Evolutionary conservation across 2,329 filamentous ascomycete species (phyloP), one percentile per base, ranked within the genome.

Genomic region (Neopestalotiopsis sp.): DNA sequence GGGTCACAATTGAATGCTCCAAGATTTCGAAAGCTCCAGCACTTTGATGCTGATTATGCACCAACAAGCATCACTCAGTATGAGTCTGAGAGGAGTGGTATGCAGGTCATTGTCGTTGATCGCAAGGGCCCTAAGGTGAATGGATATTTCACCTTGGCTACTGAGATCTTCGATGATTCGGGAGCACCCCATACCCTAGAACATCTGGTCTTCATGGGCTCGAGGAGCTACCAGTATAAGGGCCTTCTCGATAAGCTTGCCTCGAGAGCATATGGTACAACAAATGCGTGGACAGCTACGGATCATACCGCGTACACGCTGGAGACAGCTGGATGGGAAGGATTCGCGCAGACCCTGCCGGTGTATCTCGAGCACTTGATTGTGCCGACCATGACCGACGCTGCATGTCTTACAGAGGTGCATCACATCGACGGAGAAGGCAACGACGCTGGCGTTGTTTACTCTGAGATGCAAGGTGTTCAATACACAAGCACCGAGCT

Each of bases 391-490:
- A 85, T 99, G 70, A 98, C 95, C 0, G 95, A 99, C 79, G 92
- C 95, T 68, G 94, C 90, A 12, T 98, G 97, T 78, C 92, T 95
- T 72, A 99, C 96, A 2, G 96, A 99, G 80, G 96, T 99, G 1
- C 94, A 97, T 83, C 96, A 99, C 78, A 89, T 99, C 67, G 94
- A 99, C 77, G 95, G 94, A 17, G 90, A 93, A 73, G 96, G 96
- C 68, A 92, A 98, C 72, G 96, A 99, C 86, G 96, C 96, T 57
- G 96, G 94, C 71, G 95, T 98, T 1, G 96, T 99, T 9, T 99
- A 99, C 81, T 98, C 95, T 0, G 96, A 99, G 81, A 99, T 99
- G 96, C 96, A 99, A 81, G 96, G 91, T 30, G 90, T 97, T 2
- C 93, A 98, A 78, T 97, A 97, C 77, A 91, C 90, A 66, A 91